Conservation (phyloP, 1,139 yeast species). For the Pichia terricola region DNA sequence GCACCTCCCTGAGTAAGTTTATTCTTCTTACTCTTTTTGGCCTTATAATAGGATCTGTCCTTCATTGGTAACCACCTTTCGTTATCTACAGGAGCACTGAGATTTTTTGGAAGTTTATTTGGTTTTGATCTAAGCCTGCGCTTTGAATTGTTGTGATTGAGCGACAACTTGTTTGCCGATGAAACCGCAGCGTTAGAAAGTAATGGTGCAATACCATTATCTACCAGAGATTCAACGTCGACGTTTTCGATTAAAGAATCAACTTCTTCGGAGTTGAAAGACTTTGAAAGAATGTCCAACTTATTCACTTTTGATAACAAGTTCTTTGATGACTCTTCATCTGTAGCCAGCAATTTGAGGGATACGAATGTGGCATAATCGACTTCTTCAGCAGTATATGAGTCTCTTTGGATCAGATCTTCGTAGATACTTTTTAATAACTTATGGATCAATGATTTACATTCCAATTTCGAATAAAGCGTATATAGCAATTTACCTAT, state of each 20-base stretch:
- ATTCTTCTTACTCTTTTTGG: constrained; percentile 54
- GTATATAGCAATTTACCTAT: constrained; percentile 38
- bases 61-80: constrained; percentile 91
- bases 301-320: background rate
- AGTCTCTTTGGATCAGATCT: constrained; percentile 5
- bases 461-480: constrained; percentile 34
- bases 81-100: constrained; percentile 36
- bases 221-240: constrained; percentile 25
- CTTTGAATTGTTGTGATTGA: background rate
- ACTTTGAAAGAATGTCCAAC: constrained; percentile 15
- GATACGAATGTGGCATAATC: background rate
- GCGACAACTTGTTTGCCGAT: background rate
- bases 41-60: constrained; percentile 76
- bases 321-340: background rate
- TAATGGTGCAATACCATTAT: constrained; percentile 32
- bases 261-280: constrained; percentile 9
- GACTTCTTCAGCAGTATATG: background rate
- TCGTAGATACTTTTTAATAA: constrained; percentile 25
- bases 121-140: constrained; percentile 26
- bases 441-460: constrained; percentile 21
- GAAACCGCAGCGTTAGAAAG: constrained; percentile 8
- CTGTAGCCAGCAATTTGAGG: background rate
- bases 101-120: constrained; percentile 36
- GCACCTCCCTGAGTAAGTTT: constrained; percentile 65
- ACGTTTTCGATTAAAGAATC: constrained; percentile 16